phyloP scores from a whole-genome alignment of 2,329 filamentous ascomycete genomes.

The Diaporthe sp. region DNA sequence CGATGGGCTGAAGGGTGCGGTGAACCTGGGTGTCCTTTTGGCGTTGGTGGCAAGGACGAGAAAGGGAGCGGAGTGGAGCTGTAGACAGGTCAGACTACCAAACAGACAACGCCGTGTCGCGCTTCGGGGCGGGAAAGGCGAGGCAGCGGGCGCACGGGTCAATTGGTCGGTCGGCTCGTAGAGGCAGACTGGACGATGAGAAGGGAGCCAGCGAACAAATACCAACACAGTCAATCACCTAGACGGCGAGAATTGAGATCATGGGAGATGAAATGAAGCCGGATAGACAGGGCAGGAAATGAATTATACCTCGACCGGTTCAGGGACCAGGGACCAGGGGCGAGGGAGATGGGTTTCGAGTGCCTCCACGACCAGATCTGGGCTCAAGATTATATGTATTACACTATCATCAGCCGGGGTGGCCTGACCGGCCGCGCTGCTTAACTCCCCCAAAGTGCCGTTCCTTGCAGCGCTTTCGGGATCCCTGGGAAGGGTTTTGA shows the following conservation, averaged over 20 bases:
- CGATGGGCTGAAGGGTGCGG: slow-evolving; percentile 17
- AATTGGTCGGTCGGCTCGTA: slow-evolving; percentile 3
- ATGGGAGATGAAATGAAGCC: slow-evolving; percentile 15
- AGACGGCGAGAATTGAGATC: background rate
- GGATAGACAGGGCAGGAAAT: slow-evolving; percentile 29
- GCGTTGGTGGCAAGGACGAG: background rate
- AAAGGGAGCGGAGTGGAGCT: slow-evolving; percentile 17
- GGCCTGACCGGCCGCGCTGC: slow-evolving; percentile 26
- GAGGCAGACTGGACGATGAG: background rate
- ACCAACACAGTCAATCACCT: background rate
- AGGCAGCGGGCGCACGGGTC: slow-evolving; percentile 31
- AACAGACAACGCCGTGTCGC: slow-evolving; percentile 32
- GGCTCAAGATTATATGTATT: background rate
- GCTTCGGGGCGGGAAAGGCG: slow-evolving; percentile 15
- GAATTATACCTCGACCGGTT: slow-evolving; percentile 12
- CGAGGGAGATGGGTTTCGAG: slow-evolving; percentile 22
- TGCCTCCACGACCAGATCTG: background rate
- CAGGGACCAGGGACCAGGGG: slow-evolving; percentile 19
- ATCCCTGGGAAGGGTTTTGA: background rate
- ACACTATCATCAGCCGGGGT: slow-evolving; percentile 24
- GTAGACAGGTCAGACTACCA: background rate
- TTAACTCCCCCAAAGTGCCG: background rate
- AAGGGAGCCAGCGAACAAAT: background rate
- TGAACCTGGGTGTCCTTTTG: slow-evolving; percentile 11
- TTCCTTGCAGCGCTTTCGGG: slow-evolving; percentile 24